Evolutionary conservation across 140 eudicot species (phyloP), one percentile per base, ranked within the genome.

Genomic region (Erigeron philadelphicus): DNA sequence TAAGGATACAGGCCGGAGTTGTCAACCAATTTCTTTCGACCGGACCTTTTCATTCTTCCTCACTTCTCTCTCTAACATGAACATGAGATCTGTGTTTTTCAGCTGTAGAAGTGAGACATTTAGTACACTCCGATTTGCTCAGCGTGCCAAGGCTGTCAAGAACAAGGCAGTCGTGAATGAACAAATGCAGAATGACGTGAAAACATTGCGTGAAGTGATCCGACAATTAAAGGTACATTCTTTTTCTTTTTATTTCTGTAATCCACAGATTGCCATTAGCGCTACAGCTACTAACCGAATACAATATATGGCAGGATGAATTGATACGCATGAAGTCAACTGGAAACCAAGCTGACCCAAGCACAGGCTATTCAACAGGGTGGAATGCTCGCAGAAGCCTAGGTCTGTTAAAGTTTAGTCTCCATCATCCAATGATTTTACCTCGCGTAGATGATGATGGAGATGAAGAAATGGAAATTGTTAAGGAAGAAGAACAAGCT

Each of bases 91-190:
- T 68, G 13, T 54, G 60, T 41, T 48, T 58, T 78, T 76, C 97
- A 94, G 99, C 79, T 87, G 95, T 73, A 85, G 70, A 82, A 87
- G 81, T 74, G 99, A 94, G 85, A 94, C 99, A 10, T 70, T 83
- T 17, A 90, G 99, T 79, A 94, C 99, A 48, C 77, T 94, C 68
- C 76, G 95, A 67, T 94, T 94, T 75, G 99, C 97, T 16, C 97
- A 94, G 35, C 94, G 99, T n/a, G 97, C 97, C 16, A 94, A 89
- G 81, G 89, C 94, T 75, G 82, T 94, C 52, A 94, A 89, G 80
- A 94, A 94, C 78, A 94, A 89, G 76, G 97, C 99, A 41, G 79
- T 82, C 44, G 86, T 94, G 60, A 94, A 94, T 79, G 95, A 94
- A 72, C 84, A 83, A 67, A 83, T 80, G 89, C 89, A 89, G 71